Conservation (phyloP, 73 alveolate genomes). For the Paramecium biaurelia region DNA sequence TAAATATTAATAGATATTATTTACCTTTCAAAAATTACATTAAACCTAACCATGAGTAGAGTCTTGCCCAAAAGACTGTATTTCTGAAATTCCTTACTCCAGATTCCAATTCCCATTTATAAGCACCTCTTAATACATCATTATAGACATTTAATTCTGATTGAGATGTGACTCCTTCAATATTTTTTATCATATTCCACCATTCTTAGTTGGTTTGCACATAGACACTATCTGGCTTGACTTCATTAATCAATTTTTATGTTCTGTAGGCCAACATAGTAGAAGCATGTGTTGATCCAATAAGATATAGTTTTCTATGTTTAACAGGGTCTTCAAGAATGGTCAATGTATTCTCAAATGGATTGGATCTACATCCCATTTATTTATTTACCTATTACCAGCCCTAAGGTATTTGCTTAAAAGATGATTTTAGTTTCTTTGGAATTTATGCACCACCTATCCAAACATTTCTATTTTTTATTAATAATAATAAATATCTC, state of each 20-base stretch:
- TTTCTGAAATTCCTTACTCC: conserved; percentile 67
- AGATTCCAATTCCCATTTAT: conserved; percentile 59
- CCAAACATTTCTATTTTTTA: conserved; percentile 40
- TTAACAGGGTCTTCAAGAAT: conserved; percentile 62
- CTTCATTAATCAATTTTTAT: conserved; percentile 70
- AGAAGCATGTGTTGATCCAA: conserved; percentile 81
- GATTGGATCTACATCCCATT: conserved; percentile 42
- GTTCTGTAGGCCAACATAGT: conserved; percentile 86
- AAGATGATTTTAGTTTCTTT: conserved; percentile 56
- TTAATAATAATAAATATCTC: not conserved
- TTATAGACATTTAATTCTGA: conserved; percentile 72
- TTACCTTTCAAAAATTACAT: conserved; percentile 51
- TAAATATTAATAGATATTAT: not conserved
- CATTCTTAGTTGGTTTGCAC: conserved; percentile 73
- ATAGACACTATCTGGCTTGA: conserved; percentile 80
- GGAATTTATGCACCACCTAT: conserved; percentile 62
- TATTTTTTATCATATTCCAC: conserved; percentile 77
- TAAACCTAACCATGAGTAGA: conserved; percentile 60
- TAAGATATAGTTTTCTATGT: conserved; percentile 76
- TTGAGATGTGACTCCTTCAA: conserved; percentile 71
- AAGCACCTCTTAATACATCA: conserved; percentile 60
- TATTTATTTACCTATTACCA: conserved; percentile 42
- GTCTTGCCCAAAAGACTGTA: conserved; percentile 69
- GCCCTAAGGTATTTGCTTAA: conserved; percentile 47
- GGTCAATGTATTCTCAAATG: conserved; percentile 61